Percentiles rank a stretch among this genome's conserved stretches.
These are phyloP conservation scores for Coemansia sp. DNA, from an alignment of 192 early-diverging fungal genomes.

Conservation along the genomic window DNA sequence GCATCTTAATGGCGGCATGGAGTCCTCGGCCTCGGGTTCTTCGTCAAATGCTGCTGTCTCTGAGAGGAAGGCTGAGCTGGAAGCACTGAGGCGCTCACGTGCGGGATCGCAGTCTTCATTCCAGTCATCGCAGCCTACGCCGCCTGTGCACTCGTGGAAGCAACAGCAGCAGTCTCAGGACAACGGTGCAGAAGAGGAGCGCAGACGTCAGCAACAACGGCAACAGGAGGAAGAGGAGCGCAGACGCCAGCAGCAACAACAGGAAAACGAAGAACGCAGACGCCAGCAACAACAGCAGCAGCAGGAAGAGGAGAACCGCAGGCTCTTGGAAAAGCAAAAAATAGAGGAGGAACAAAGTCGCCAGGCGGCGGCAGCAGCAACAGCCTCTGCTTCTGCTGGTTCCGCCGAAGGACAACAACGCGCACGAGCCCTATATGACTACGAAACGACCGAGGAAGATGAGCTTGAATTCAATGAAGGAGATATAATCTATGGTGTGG, in stretches of 20 bases:
- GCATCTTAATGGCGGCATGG: constrained; percentile 26
- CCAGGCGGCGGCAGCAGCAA: constrained; percentile 15
- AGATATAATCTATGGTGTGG: constrained; percentile 76
- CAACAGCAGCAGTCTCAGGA: constrained; percentile 33
- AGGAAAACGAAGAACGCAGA: constrained; percentile 54
- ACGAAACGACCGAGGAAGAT: constrained; percentile 77
- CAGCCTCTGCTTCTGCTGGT: constrained; percentile 3
- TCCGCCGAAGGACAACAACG: background rate
- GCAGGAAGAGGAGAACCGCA: constrained; percentile 26
- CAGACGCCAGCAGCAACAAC: constrained; percentile 27
- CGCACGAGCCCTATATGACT: constrained; percentile 70
- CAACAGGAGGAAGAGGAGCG: constrained; percentile 31
- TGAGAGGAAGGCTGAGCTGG: constrained; percentile 50
- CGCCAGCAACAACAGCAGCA: constrained; percentile 44
- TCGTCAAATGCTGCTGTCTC: background rate
- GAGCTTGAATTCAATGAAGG: constrained; percentile 85
- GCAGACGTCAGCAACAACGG: constrained; percentile 14
- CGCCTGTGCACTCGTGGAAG: constrained; percentile 37
- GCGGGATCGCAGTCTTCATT: constrained; percentile 30
- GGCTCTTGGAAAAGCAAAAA: constrained; percentile 30
- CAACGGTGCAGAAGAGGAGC: constrained; percentile 33
- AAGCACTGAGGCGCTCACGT: constrained; percentile 36
- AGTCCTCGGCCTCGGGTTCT: constrained; percentile 25
- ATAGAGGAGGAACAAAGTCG: constrained; percentile 26
- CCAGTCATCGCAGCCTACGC: constrained; percentile 11